Base-by-base conservation (phyloP, 768 basidiomycete species). In the Tricholoma matsutake region DNA sequence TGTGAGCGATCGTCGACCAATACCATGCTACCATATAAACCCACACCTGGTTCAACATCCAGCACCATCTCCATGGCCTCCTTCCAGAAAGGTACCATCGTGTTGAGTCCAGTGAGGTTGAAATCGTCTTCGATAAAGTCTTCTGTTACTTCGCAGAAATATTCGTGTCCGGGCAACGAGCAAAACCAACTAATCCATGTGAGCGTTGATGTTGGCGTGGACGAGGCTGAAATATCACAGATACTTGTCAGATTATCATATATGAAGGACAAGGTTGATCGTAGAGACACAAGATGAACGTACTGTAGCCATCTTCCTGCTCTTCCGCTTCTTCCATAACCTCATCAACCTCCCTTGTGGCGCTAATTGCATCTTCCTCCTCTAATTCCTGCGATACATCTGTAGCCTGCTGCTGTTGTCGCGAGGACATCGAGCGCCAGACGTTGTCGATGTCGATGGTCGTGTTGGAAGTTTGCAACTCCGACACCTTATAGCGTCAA, bases 41-140 rank as follows among this genome's bases (percentile, higher is more conserved):
- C 65, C 88, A 73, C 72, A 96, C 96, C 95, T 80, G 97, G 94
- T 76, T 99, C 97, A 57, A 98, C 96, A 77, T 99, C 97, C 65
- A 99, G 76, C 14, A 99, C 94, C 97, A 99, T 99, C 79, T 99
- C 97, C 89, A 99, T 92, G 49, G 97, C 97, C 74, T 99, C 97
- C 74, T 98, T 98, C 94, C 96, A 99, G 73, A 99, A 99, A 7
- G 97, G 97, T 16, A 98, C 97, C 88, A 96, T 88, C 32, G 84
- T 84, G 70, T 95, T 96, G 72, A 99, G 76, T 6, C 97, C 97
- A 5, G 97, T 99, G 39, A 99, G 81, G 78, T 99, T 99, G 80
- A 99, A 99, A 72, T 98, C 94, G 76, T 99, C 97, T 73, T 98
- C 94, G 73, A 99, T 98, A 75, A 98, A 99, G 72, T 99, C 97